Evolutionary conservation across 257 asterid genomes (phyloP).

Genomic region (Nyctanthes arbortristis): DNA sequence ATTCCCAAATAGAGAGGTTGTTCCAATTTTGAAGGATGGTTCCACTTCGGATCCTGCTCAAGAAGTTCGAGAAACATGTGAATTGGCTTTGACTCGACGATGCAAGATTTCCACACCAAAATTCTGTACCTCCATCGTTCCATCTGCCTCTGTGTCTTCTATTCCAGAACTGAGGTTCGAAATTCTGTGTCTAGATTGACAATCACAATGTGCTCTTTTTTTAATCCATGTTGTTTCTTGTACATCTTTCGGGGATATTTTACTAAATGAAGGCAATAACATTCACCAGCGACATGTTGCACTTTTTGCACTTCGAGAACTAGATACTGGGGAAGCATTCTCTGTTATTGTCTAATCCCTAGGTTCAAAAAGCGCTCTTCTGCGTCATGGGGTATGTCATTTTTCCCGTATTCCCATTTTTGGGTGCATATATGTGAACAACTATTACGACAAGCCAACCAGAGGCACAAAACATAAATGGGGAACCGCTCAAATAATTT

Average conservation of each 20-base stretch:
- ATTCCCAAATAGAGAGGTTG: constrained; percentile 50
- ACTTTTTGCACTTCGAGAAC: constrained; percentile 89
- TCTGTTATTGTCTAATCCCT: constrained; percentile 79
- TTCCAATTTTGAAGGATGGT: constrained; percentile 52
- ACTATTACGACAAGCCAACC: too few relatives aligned
- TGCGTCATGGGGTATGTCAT: too few relatives aligned
- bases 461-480: too few relatives aligned
- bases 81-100: constrained; percentile 77
- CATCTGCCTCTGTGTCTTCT: constrained; percentile 72
- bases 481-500: too few relatives aligned
- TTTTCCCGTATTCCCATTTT: too few relatives aligned
- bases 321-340: constrained; percentile 69
- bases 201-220: not conserved
- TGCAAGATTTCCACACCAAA: too few relatives aligned
- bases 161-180: constrained; percentile 66
- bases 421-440: too few relatives aligned
- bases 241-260: constrained; percentile 43
- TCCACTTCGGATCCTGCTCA: constrained; percentile 82
- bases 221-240: constrained; percentile 15
- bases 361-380: constrained; percentile 52
- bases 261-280: constrained; percentile 62
- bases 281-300: constrained; percentile 94
- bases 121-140: constrained; percentile 42
- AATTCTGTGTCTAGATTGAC: not conserved
- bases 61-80: constrained; percentile 96